Evolutionary conservation across 140 eudicot genomes (phyloP).

Genomic region (Stevia rebaudiana): DNA sequence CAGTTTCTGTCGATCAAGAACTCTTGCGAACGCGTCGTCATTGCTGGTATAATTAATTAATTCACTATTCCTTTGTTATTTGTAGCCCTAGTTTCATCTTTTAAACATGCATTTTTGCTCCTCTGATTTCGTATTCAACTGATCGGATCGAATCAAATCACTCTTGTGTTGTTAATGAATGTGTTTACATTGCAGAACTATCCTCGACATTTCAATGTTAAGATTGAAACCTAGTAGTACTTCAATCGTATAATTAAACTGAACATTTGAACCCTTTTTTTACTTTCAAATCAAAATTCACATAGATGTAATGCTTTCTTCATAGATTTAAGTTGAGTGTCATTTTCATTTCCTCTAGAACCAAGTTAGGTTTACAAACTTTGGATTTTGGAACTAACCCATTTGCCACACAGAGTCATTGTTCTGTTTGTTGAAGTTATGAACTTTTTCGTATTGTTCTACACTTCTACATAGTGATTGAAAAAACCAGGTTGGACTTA

Average conservation of each 20-base stretch:
- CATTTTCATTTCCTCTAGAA: too few species aligned
- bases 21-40: slow-evolving; percentile 61
- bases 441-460: neutral
- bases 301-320: neutral
- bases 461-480: neutral
- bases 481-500: neutral
- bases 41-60: slow-evolving; percentile 55
- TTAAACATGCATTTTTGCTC: neutral
- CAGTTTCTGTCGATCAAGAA: slow-evolving; percentile 79
- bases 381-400: too few species aligned
- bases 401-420: slow-evolving; percentile 4
- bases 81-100: slow-evolving; percentile 18
- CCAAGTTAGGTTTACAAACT: too few species aligned
- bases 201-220: neutral
- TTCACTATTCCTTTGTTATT: neutral
- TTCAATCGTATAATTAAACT: slow-evolving; percentile 2
- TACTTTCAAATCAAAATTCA: neutral
- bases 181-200: slow-evolving; percentile 1
- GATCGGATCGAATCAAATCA: slow-evolving; percentile 17
- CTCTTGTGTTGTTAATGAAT: neutral
- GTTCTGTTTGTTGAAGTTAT: neutral
- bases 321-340: too few species aligned
- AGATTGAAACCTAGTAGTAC: slow-evolving; percentile 5
- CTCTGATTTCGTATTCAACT: neutral
- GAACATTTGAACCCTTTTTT: neutral